Evolutionary conservation across 352 stramenopile genomes (phyloP).

Genomic region (Pythium rhizo-oryzae): DNA sequence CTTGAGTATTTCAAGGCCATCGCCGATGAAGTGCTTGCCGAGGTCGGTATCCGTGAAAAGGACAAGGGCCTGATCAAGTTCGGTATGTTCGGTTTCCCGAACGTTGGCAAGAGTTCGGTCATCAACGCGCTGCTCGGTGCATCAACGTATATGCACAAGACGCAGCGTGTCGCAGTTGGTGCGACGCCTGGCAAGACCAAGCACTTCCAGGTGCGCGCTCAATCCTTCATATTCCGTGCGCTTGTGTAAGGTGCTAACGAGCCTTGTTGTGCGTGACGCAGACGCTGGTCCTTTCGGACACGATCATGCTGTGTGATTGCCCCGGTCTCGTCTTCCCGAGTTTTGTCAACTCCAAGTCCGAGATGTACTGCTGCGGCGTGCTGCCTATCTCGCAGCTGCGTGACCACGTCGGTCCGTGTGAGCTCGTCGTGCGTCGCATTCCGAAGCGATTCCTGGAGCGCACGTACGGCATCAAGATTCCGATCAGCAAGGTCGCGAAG

Average conservation of each 20-base stretch:
- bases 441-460: conserved; percentile 95
- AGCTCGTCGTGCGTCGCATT: conserved; percentile 95
- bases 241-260: neutral
- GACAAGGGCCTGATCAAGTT: conserved; percentile 90
- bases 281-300: conserved; percentile 96
- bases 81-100: conserved; percentile 99
- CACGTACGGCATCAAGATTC: conserved; percentile 96
- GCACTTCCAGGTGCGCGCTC: conserved; percentile 95
- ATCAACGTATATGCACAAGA: conserved; percentile 95
- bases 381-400: conserved; percentile 98
- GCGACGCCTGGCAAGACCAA: conserved; percentile 99
- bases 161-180: conserved; percentile 96
- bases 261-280: conserved; percentile 27
- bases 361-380: conserved; percentile 99
- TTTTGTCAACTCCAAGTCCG: conserved; percentile 98
- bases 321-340: conserved; percentile 99
- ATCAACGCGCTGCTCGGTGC: conserved; percentile 99
- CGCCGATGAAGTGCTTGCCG: conserved; percentile 52
- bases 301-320: conserved; percentile 99
- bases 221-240: neutral
- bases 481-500: conserved; percentile 58
- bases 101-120: conserved; percentile 99
- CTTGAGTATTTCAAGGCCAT: conserved; percentile 70
- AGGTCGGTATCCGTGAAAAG: conserved; percentile 72
- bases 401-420: conserved; percentile 94